phyloP scores from a whole-genome alignment of 352 stramenopile genomes.

The Phytopythium boreale region DNA sequence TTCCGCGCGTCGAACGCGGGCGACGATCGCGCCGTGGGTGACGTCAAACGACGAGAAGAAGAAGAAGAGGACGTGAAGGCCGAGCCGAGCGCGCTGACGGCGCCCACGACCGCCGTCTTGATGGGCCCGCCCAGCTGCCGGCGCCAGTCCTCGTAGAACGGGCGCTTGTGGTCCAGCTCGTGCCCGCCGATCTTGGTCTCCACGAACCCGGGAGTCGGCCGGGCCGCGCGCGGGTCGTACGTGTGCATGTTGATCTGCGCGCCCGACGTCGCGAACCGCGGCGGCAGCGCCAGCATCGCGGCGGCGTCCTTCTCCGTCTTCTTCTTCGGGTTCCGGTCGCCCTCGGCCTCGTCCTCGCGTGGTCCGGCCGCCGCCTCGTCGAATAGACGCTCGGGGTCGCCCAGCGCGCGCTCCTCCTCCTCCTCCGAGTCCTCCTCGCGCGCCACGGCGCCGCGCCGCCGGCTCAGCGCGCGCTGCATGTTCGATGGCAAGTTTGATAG shows the following conservation, averaged over 20 bases:
- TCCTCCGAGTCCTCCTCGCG: constrained; percentile 11
- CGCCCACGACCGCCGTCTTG: constrained; percentile 24
- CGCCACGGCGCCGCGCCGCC: not conserved
- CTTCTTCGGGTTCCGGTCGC: not conserved
- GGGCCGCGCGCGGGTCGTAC: constrained; percentile 25
- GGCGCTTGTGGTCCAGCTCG: constrained; percentile 50
- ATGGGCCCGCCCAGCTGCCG: constrained; percentile 24
- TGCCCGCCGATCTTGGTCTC: constrained; percentile 83
- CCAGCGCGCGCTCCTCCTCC: constrained; percentile 9
- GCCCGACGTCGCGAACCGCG: constrained; percentile 9
- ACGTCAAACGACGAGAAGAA: not conserved
- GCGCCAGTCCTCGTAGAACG: constrained; percentile 27
- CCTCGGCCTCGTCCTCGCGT: not conserved
- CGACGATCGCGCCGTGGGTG: constrained; percentile 25
- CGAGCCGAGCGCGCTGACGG: constrained; percentile 14
- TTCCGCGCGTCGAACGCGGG: constrained; percentile 32
- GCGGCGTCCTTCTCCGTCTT: not conserved
- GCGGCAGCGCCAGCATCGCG: not conserved
- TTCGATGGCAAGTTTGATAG: not conserved
- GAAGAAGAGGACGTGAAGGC: not conserved
- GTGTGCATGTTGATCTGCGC: constrained; percentile 58
- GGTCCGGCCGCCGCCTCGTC: not conserved
- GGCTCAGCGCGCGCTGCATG: constrained; percentile 3
- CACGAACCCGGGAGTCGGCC: constrained; percentile 23
- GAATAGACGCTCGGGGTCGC: not conserved